Evolutionary conservation across 192 early-diverging fungal species (phyloP).

Genomic region (Geosiphon pyriformis): DNA sequence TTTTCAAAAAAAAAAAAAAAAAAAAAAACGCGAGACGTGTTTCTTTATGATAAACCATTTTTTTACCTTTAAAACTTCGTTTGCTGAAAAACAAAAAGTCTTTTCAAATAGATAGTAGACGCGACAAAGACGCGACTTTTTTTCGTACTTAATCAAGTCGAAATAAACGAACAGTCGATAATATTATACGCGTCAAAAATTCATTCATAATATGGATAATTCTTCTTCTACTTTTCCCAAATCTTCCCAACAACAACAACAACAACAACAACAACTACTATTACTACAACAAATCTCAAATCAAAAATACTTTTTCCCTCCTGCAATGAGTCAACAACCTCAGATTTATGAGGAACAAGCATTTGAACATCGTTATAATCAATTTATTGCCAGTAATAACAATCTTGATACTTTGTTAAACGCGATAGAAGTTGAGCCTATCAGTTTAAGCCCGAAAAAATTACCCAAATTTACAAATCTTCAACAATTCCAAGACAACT

Average conservation of each 20-base stretch:
- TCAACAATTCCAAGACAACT: neutral
- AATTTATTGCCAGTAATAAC: slow-evolving; percentile 12
- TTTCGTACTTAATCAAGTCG: neutral
- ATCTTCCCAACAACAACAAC: neutral
- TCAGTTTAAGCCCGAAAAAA: neutral
- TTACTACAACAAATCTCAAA: too few relatives aligned
- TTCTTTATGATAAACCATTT: too few relatives aligned
- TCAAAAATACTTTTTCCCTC: slow-evolving; percentile 9
- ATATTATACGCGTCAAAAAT: neutral
- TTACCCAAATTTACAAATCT: neutral
- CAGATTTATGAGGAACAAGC: slow-evolving; percentile 24
- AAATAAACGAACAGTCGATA: neutral
- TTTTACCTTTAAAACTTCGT: too few relatives aligned
- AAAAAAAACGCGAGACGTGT: too few relatives aligned
- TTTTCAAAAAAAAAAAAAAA: too few relatives aligned
- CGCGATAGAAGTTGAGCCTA: slow-evolving; percentile 16
- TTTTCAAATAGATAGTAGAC: too few relatives aligned
- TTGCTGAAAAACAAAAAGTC: too few relatives aligned
- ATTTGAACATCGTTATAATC: slow-evolving; percentile 14
- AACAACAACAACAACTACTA: too few relatives aligned
- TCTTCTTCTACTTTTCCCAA: neutral
- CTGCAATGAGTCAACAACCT: slow-evolving; percentile 16
- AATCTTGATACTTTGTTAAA: slow-evolving; percentile 21
- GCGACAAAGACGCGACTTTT: neutral
- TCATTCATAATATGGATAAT: neutral